Base-by-base conservation (phyloP, 2,329 filamentous ascomycete species). In the Sporothrix sp. region DNA sequence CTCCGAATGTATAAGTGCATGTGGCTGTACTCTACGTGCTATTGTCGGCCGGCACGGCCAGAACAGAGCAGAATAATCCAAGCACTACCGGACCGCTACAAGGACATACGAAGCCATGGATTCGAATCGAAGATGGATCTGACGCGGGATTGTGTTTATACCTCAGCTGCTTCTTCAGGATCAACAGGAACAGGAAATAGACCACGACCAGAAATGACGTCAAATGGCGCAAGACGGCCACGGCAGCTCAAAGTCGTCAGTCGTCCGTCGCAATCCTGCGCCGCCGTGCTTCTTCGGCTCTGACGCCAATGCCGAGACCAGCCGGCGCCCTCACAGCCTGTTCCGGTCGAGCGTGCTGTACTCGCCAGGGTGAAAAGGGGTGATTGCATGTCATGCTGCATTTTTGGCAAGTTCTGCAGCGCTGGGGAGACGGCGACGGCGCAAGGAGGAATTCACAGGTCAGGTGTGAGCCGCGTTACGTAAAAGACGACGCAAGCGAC, bases 1-100 rank as follows among this genome's bases (percentile, higher is more conserved):
- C 87, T 44, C 89, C 89, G 3, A 95, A 95, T 70, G 81, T 95
- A 57, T 95, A 70, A 45, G 33, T 35, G 14, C 10, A n/a, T n/a
- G n/a, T n/a, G n/a, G n/a, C n/a, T n/a, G n/a, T n/a, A n/a, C n/a
- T n/a, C n/a, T n/a, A n/a, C n/a, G n/a, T n/a, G n/a, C n/a, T n/a
- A n/a, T n/a, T n/a, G n/a, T n/a, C n/a, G n/a, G n/a, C n/a, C n/a
- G n/a, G 11, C 10, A 7, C 13, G 7, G 40, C 20, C 14, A 39
- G 43, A 25, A 21, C 21, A 35, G 27, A 23, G 18, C 7, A 25
- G 37, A 23, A 40, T 28, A 16, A n/a, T 30, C 18, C 8, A 8
- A 7, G 9, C n/a, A 10, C 13, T 28, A 9, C n/a, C 6, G 18
- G 7, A 16, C 16, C 5, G 16, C 5, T 47, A 28, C 44, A 3